Conservation (phyloP, 352 stramenopile genomes). For the Plasmopara muralis region DNA sequence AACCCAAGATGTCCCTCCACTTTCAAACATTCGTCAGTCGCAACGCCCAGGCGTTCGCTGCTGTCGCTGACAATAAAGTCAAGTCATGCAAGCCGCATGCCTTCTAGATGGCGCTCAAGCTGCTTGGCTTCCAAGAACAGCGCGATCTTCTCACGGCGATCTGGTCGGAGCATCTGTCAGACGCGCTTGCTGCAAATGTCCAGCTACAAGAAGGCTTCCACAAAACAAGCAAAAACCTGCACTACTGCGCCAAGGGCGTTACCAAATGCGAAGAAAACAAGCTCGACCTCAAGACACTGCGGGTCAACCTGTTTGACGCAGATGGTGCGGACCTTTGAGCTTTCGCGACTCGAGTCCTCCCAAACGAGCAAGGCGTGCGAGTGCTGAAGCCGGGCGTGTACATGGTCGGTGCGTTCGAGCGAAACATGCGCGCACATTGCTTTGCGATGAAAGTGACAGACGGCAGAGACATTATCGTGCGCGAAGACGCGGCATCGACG, state of each 20-base stretch:
- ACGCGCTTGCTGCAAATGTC: background rate
- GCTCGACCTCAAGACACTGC: background rate
- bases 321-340: background rate
- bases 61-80: constrained; percentile 1
- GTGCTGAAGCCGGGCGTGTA: background rate
- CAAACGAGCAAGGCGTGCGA: background rate
- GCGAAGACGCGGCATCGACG: background rate
- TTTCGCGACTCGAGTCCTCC: background rate
- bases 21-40: background rate
- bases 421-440: background rate
- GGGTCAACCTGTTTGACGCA: background rate
- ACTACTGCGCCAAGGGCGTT: background rate
- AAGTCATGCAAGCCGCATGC: constrained; percentile 1
- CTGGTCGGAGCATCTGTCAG: background rate
- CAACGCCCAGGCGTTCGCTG: background rate
- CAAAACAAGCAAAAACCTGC: background rate
- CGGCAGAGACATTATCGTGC: background rate
- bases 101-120: constrained; percentile 2
- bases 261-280: background rate
- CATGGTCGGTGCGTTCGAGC: background rate
- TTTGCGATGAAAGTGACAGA: background rate
- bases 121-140: constrained; percentile 1
- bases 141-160: background rate
- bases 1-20: too few species aligned
- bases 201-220: constrained; percentile 1